A percentile compares a stretch with the other conserved stretches of the same genome.
Evolutionary conservation across 805 yeast species (phyloP).

Genomic region (Myxozyma neotropica): DNA sequence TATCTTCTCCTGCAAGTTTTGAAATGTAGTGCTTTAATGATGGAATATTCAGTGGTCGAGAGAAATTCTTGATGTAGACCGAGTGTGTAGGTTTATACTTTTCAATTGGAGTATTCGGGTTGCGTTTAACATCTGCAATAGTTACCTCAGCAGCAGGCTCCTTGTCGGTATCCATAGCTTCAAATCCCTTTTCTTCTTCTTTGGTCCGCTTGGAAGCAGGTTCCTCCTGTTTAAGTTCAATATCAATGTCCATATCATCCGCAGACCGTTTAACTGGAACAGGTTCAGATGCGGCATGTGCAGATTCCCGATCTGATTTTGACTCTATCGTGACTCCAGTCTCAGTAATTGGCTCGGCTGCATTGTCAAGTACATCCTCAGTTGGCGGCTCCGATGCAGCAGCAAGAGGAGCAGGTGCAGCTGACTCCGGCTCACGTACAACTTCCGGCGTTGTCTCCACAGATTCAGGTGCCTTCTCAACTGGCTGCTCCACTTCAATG

Average conservation of each 20-base stretch:
- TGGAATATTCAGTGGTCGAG: conserved; percentile 29
- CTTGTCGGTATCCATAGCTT: background rate
- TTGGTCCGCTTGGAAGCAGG: background rate
- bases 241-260: background rate
- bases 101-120: conserved; percentile 6
- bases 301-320: too few relatives aligned
- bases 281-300: too few relatives aligned
- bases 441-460: too few relatives aligned
- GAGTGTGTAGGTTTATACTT: conserved; percentile 13
- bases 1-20: conserved; percentile 5
- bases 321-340: too few relatives aligned
- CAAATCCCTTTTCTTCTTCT: background rate
- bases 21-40: conserved; percentile 14
- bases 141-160: background rate
- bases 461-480: too few relatives aligned
- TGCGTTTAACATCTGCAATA: conserved; percentile 2
- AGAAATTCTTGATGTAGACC: conserved; percentile 25
- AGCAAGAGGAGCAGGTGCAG: too few relatives aligned
- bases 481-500: background rate
- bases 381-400: too few relatives aligned
- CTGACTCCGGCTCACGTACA: too few relatives aligned
- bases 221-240: background rate
- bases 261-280: background rate
- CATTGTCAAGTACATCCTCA: too few relatives aligned
- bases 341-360: too few relatives aligned